Conservation (phyloP, 768 basidiomycete genomes). For the Amanita rimosa region DNA sequence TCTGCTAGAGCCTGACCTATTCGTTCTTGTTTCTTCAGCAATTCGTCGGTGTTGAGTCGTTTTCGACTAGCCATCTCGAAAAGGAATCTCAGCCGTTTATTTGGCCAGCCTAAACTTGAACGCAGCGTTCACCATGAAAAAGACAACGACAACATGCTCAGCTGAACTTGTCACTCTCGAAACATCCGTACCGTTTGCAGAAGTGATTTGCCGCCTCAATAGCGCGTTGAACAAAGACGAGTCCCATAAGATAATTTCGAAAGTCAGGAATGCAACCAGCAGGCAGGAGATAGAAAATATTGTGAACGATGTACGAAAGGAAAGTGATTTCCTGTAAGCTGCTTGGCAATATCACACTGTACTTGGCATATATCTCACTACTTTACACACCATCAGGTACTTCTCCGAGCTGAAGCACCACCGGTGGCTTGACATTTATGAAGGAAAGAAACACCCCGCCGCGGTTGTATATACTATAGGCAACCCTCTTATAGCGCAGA, state of each 20-base stretch:
- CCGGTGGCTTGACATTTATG: slow-evolving; percentile 23
- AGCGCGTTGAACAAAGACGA: slow-evolving; percentile 27
- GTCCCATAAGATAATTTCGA: slow-evolving; percentile 15
- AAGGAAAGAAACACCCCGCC: slow-evolving; percentile 16
- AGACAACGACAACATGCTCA: slow-evolving; percentile 18
- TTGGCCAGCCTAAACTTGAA: no score
- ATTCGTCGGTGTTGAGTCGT: slow-evolving; percentile 31
- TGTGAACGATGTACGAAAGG: slow-evolving; percentile 19
- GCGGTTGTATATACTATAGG: slow-evolving; percentile 35
- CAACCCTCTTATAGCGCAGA: slow-evolving; percentile 39
- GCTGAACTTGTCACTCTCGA: slow-evolving; percentile 32
- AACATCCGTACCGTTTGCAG: slow-evolving; percentile 24
- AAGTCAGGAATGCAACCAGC: slow-evolving; percentile 15
- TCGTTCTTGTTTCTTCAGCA: slow-evolving; percentile 34
- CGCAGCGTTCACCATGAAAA: no score
- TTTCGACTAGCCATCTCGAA: slow-evolving; percentile 13
- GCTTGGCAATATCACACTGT: background rate
- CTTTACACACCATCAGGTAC: slow-evolving; percentile 18
- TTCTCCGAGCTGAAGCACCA: slow-evolving; percentile 27
- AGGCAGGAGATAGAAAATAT: slow-evolving; percentile 25
- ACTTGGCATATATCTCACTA: background rate
- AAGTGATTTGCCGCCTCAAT: slow-evolving; percentile 35
- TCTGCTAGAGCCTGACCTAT: slow-evolving; percentile 18
- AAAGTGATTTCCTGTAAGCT: slow-evolving; percentile 34
- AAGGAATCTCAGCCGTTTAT: background rate